Percentiles rank a stretch among this genome's conserved stretches.
Conservation (phyloP, 495 filamentous ascomycete genomes). For the Xylaria cubensis region DNA sequence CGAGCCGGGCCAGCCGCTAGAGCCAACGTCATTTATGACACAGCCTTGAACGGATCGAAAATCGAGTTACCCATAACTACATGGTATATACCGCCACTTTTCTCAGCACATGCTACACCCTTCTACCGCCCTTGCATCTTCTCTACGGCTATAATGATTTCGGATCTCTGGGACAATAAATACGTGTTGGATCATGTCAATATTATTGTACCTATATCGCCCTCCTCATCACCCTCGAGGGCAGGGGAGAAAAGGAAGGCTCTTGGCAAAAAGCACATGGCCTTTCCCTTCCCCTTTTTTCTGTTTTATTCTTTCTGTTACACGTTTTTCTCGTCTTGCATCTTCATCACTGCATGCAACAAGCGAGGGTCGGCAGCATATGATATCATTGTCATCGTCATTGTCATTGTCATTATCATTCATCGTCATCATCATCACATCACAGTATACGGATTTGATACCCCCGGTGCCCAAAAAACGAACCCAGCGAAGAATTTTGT, state of each 20-base stretch:
- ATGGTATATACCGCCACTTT: conserved; percentile 1
- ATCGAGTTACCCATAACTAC: background rate
- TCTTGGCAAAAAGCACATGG: background rate
- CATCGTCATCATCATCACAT: background rate
- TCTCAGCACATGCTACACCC: background rate
- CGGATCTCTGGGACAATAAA: conserved; percentile 14
- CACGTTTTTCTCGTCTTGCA: background rate
- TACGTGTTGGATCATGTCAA: conserved; percentile 19
- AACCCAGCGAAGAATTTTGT: conserved; percentile 7
- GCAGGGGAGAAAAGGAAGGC: background rate
- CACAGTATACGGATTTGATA: conserved; percentile 23
- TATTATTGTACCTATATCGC: conserved; percentile 13
- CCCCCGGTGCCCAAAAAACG: background rate
- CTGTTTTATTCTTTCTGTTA: background rate
- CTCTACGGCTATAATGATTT: background rate
- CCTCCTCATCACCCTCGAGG: background rate
- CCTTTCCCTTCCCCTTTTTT: background rate
- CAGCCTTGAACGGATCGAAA: background rate
- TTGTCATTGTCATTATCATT: background rate
- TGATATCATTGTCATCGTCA: conserved; percentile 15
- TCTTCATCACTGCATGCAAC: conserved; percentile 13
- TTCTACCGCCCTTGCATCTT: background rate
- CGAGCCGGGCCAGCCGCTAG: conserved; percentile 16
- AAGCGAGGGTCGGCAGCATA: conserved; percentile 21
- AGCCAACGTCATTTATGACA: conserved; percentile 15